Percentiles rank a stretch among this genome's conserved stretches.
These are phyloP conservation scores for Curvularia hawaiiensis DNA, from an alignment of 2,329 filamentous ascomycete genomes.

Conservation along the genomic window DNA sequence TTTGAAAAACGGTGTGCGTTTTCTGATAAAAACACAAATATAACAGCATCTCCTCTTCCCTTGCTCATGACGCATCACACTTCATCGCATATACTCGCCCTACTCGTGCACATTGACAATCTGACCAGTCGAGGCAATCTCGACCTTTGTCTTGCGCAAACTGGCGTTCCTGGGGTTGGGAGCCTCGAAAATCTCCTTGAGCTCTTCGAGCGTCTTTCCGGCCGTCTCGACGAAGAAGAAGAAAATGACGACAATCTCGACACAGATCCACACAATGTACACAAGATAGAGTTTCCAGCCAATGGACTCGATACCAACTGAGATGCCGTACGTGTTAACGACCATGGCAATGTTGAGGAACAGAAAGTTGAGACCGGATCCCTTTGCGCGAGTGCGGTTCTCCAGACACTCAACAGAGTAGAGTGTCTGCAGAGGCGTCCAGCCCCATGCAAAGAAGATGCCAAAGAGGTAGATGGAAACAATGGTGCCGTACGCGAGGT, in stretches of 20 bases:
- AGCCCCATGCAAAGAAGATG: constrained; percentile 49
- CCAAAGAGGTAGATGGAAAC: constrained; percentile 50
- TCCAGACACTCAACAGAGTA: constrained; percentile 49
- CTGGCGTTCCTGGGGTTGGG: constrained; percentile 35
- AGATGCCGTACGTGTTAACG: constrained; percentile 43
- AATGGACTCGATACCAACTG: constrained; percentile 40
- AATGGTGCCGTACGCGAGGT: constrained; percentile 46
- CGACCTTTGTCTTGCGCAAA: constrained; percentile 32
- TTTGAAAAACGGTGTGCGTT: background rate
- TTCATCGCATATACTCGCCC: background rate
- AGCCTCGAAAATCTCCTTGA: constrained; percentile 41
- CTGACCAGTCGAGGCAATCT: constrained; percentile 30
- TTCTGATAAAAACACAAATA: background rate
- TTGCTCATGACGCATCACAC: background rate
- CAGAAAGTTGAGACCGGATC: constrained; percentile 41
- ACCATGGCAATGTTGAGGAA: constrained; percentile 44
- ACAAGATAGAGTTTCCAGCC: constrained; percentile 41
- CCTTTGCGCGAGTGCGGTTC: constrained; percentile 48
- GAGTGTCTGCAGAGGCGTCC: constrained; percentile 49
- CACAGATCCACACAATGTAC: constrained; percentile 40
- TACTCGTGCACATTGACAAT: constrained; percentile 29
- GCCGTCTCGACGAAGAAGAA: constrained; percentile 44
- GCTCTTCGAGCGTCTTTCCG: constrained; percentile 41
- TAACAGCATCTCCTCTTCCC: no score
- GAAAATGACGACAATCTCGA: constrained; percentile 37